Evolutionary conservation across 169 alveolate species (phyloP).

Genomic region (Eimeria sp.): DNA sequence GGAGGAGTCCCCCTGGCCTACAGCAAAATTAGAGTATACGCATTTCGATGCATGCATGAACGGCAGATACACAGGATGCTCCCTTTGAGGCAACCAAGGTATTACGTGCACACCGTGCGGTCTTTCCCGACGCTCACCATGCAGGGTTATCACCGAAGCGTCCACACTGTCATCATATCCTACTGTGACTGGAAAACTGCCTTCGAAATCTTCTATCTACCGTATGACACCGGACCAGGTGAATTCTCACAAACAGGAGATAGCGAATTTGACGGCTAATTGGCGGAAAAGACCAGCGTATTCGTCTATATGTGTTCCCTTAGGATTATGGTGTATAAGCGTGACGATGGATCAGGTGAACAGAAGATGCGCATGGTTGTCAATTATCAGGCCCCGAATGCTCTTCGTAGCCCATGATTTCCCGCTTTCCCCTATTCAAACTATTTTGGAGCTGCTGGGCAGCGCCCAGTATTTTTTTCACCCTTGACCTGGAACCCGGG

Average conservation of each 20-base stretch:
- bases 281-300: neutral
- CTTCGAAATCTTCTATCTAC: neutral
- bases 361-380: neutral
- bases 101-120: neutral
- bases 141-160: neutral
- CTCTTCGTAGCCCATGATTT: neutral
- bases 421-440: neutral
- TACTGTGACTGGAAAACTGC: neutral
- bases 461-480: neutral
- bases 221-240: neutral
- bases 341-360: neutral
- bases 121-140: neutral
- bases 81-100: neutral
- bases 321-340: neutral
- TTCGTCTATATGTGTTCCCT: neutral
- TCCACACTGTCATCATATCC: neutral
- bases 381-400: no score
- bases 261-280: neutral
- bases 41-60: no score
- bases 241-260: neutral
- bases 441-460: neutral
- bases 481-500: neutral
- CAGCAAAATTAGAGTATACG: no score
- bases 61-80: no score
- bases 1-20: no score